Percentiles rank a stretch among this genome's conserved stretches.
Conservation (phyloP, 2,329 filamentous ascomycete genomes). For the Colletotrichum sp. region DNA sequence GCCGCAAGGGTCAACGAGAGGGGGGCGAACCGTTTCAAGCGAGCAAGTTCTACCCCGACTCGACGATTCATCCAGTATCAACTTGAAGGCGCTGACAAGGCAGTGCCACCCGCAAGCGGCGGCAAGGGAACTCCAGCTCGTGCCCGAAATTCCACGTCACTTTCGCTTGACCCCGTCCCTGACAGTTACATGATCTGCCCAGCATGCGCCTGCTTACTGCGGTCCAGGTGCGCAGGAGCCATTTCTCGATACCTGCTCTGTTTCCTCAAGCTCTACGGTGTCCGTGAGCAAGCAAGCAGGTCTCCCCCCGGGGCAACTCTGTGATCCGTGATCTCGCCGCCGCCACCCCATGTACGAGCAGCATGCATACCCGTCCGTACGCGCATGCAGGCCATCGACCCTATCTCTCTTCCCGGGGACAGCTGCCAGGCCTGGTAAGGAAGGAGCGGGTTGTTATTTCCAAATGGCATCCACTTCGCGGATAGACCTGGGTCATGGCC, state of each 20-base stretch:
- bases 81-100: neutral
- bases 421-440: neutral
- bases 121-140: neutral
- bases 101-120: neutral
- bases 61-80: slow-evolving; percentile 7
- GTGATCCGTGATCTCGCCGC: slow-evolving; percentile 20
- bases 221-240: slow-evolving; percentile 18
- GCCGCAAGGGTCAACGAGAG: neutral
- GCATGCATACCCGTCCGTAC: slow-evolving; percentile 19
- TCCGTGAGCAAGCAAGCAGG: neutral
- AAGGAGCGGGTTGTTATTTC: slow-evolving; percentile 5
- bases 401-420: neutral
- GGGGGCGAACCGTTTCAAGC: slow-evolving; percentile 12
- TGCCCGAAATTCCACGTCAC: slow-evolving; percentile 7
- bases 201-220: slow-evolving; percentile 11
- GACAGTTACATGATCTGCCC: slow-evolving; percentile 18
- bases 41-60: neutral
- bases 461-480: slow-evolving; percentile 12
- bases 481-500: neutral
- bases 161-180: slow-evolving; percentile 15
- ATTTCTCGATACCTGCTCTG: slow-evolving; percentile 18
- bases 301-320: slow-evolving; percentile 1
- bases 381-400: slow-evolving; percentile 19
- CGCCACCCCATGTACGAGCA: slow-evolving; percentile 20
- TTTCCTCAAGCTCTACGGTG: neutral